Evolutionary conservation across 2,329 filamentous ascomycete species (phyloP).

Genomic region (Penicillium italicum): DNA sequence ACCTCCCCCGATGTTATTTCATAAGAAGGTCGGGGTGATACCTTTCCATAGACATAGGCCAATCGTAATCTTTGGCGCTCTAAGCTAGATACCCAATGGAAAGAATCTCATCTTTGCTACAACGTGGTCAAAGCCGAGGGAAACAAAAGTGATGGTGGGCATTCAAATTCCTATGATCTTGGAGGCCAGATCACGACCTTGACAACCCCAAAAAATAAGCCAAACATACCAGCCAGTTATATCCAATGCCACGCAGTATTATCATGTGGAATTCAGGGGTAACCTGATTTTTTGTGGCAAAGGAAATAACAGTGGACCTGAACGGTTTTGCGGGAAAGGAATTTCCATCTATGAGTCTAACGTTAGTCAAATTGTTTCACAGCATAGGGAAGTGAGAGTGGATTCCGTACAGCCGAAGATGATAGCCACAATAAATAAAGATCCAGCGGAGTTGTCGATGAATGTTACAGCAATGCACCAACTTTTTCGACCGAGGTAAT

Average conservation of each 20-base stretch:
- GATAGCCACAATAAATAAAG: slow-evolving; percentile 48
- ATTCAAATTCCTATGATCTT: slow-evolving; percentile 58
- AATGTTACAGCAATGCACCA: slow-evolving; percentile 48
- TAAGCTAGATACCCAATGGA: slow-evolving; percentile 51
- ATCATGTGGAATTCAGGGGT: slow-evolving; percentile 51
- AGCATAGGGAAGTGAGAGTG: not conserved
- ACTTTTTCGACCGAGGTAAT: slow-evolving; percentile 36
- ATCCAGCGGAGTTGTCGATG: slow-evolving; percentile 49
- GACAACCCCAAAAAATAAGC: slow-evolving; percentile 46
- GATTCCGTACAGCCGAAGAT: slow-evolving; percentile 43
- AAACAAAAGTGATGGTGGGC: slow-evolving; percentile 55
- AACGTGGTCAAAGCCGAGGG: slow-evolving; percentile 54
- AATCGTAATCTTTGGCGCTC: slow-evolving; percentile 44
- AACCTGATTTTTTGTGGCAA: slow-evolving; percentile 50
- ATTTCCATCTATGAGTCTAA: slow-evolving; percentile 40
- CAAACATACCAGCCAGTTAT: slow-evolving; percentile 58
- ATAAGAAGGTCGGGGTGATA: slow-evolving; percentile 52
- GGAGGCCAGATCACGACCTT: slow-evolving; percentile 50
- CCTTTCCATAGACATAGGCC: slow-evolving; percentile 57
- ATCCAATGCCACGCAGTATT: slow-evolving; percentile 54
- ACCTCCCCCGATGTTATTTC: slow-evolving; percentile 54
- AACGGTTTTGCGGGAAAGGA: slow-evolving; percentile 47
- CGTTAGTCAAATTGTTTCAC: not conserved
- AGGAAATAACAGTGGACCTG: slow-evolving; percentile 43
- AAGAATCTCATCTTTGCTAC: slow-evolving; percentile 57